Conservation (phyloP, 768 basidiomycete genomes). For the Boletus speciosus region DNA sequence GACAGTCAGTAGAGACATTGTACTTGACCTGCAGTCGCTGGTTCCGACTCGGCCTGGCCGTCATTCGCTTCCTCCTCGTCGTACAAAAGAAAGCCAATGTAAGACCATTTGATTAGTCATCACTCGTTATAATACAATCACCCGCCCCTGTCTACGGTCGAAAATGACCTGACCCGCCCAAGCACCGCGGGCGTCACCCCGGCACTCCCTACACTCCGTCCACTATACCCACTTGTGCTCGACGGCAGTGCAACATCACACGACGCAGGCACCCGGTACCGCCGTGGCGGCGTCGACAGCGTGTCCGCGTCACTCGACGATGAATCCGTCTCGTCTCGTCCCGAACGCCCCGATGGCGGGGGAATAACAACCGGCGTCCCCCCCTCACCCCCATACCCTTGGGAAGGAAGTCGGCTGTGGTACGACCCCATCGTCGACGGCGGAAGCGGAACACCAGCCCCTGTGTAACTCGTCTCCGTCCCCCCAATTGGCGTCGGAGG, state of each 20-base stretch:
- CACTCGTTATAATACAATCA: slow-evolving; percentile 1
- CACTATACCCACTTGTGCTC: background rate
- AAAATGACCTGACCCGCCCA: slow-evolving; percentile 18
- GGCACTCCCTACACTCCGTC: slow-evolving; percentile 14
- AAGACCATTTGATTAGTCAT: slow-evolving; percentile 13
- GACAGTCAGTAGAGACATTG: slow-evolving; percentile 54
- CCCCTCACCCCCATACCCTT: background rate
- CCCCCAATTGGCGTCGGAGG: slow-evolving; percentile 12
- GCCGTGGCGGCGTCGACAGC: slow-evolving; percentile 31
- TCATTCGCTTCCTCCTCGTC: slow-evolving; percentile 9
- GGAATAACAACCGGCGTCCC: slow-evolving; percentile 27
- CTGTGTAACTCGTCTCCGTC: slow-evolving; percentile 20
- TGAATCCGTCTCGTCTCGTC: slow-evolving; percentile 23
- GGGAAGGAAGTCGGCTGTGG: slow-evolving; percentile 23
- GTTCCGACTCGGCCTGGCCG: slow-evolving; percentile 27
- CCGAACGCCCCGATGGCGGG: slow-evolving; percentile 21
- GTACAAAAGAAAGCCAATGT: background rate
- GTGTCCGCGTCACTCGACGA: slow-evolving; percentile 36
- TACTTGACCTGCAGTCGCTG: slow-evolving; percentile 46
- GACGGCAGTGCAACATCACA: slow-evolving; percentile 13
- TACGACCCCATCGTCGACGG: slow-evolving; percentile 27
- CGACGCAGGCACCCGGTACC: slow-evolving; percentile 15
- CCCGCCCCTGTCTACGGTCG: slow-evolving; percentile 12
- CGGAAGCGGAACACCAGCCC: slow-evolving; percentile 31
- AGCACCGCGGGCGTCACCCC: slow-evolving; percentile 25